phyloP scores from a whole-genome alignment of 2,329 filamentous ascomycete genomes.

The Colletotrichum musicola region DNA sequence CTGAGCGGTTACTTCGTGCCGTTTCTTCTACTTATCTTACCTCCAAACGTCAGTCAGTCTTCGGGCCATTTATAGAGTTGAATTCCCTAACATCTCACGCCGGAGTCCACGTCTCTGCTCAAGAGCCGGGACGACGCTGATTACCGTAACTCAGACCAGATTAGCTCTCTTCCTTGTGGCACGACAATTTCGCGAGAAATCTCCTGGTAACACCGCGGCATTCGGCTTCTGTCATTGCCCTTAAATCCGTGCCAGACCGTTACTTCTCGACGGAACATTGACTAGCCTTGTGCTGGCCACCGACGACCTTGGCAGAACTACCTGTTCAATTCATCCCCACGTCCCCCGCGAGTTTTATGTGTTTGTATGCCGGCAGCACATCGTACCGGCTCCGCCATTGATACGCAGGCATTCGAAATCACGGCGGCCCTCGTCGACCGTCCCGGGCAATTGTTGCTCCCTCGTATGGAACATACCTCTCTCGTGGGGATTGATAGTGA shows the following conservation, averaged over 20 bases:
- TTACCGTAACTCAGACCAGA: slow-evolving; percentile 1
- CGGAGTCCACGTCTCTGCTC: too few relatives aligned
- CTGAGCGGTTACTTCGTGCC: too few relatives aligned
- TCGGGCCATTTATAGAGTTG: too few relatives aligned
- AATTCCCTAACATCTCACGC: too few relatives aligned
- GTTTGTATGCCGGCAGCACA: too few relatives aligned
- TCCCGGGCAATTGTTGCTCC: slow-evolving; percentile 1
- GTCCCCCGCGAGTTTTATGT: neutral
- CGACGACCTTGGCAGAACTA: neutral
- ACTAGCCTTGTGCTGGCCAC: slow-evolving; percentile 2
- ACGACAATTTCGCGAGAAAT: slow-evolving; percentile 12
- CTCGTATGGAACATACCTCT: neutral
- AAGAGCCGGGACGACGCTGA: neutral
- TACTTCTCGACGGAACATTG: neutral
- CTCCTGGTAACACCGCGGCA: slow-evolving; percentile 14
- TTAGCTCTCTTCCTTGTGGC: slow-evolving; percentile 1
- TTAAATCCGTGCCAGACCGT: neutral
- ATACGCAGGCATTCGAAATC: neutral
- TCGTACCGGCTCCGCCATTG: neutral
- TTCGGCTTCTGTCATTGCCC: slow-evolving; percentile 10
- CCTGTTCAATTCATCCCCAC: neutral
- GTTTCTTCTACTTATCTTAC: too few relatives aligned
- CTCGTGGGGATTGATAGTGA: neutral
- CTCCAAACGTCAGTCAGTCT: too few relatives aligned
- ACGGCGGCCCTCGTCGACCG: neutral